Base-by-base conservation (phyloP, 2,329 filamentous ascomycete species). In the Knoxdaviesia capensis region DNA sequence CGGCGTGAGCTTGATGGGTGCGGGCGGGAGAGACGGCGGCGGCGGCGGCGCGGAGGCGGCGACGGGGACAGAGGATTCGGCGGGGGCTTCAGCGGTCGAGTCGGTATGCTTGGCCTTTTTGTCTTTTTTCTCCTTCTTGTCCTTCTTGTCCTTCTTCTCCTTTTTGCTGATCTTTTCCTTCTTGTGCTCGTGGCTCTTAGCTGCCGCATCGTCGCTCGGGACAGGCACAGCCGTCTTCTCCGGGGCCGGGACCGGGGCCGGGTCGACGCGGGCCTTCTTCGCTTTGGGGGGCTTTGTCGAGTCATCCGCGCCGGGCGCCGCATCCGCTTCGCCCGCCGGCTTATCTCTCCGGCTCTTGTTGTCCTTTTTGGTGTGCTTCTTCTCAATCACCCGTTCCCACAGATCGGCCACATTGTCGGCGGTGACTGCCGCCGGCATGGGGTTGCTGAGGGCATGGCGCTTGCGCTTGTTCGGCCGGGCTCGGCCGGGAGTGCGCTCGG, bases 351-450 rank as follows among this genome's bases (percentile, higher is more conserved):
- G 44, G 47, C 52, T 54, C 41, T 49, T 49, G 36, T 43, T 46
- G 8, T 44, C 49, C 35, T 44, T 51, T 38, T 51, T 51, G 45
- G 50, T 47, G 47, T 47, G 49, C 48, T 51, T 53, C 48, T 57
- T 53, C 52, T 88, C 83, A 49, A 93, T 80, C 46, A 90, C 73
- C 45, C 73, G 71, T 51, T 80, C 80, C 68, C 82, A 94, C 48
- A 94, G 65, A 48, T 82, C 75, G 43, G 74, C 77, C 30, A 93
- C 68, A 56, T 92, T 90, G 3, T 68, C 68, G 6, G 68, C 59
- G 20, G 74, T 84, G 47, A 87, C 74, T n/a, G n/a, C n/a, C 45
- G 63, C 61, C 44, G 20, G 48, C 47, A 42, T 48, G 50, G 36
- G 50, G 41, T 49, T 47, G 39, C 44, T 50, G 34, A 51, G 46